Evolutionary conservation across 768 basidiomycete genomes (phyloP), one percentile per base, ranked within the genome.

Genomic region (Pleurotus tuoliensis): DNA sequence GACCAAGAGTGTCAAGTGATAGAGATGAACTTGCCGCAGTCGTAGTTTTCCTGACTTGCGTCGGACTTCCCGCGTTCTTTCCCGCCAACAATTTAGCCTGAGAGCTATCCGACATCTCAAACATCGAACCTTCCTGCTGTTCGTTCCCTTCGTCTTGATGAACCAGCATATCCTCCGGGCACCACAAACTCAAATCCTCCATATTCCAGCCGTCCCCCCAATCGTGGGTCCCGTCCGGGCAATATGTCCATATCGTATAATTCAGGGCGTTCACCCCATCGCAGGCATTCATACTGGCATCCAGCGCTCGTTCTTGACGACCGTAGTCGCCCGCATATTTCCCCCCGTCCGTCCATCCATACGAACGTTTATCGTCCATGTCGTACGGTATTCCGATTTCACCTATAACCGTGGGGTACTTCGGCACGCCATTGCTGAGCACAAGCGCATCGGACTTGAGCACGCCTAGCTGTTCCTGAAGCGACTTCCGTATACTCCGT

Each of bases 141-240:
- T 57, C 45, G n/a, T 63, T 61, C 39, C 62, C 61, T 44, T 64
- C 44, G 41, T 63, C 51, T 39, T 41, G 39, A 8, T 41, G 39
- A 49, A 51, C 59, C 62, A 44, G 59, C 58, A 84, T 59, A 67
- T 98, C 94, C 61, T 94, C 91, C 3, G 69, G 61, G 62, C 87
- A 88, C 91, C 91, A 98, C 12, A 98, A 59, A 61, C 90, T 93
- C 57, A 98, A 69, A 72, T 98, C 96, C 73, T 99, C 96, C 72
- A 91, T 83, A 68, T 98, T 95, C 96, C 95, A 99, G 1, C 87
- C 87, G 71, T 99, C 96, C 12, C 96, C 94, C 92, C 91, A 97
- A 65, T 82, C 75, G 66, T 98, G 92, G 22, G 76, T 78, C 65
- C 86, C 87, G 62, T 96, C 90, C 0, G 89, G 76, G 58, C 88